Base-by-base conservation (phyloP, 1,284 basidiomycete genomes). In the Ganoderma sinense region DNA sequence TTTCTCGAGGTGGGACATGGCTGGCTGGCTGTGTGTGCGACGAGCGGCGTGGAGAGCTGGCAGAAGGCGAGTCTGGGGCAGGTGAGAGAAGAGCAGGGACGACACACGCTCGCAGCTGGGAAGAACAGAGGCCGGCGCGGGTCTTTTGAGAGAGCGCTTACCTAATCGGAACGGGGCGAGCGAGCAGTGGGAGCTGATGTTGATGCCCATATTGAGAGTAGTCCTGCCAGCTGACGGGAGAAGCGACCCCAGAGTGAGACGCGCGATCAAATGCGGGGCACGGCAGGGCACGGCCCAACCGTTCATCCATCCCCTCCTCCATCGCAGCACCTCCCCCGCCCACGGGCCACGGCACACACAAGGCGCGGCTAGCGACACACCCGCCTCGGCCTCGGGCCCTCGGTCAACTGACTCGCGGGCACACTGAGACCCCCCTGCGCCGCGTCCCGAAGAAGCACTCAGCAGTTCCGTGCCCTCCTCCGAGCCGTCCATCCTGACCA, bases 1-100 rank as follows among this genome's bases (percentile, higher is more conserved):
- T 62, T 76, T 77, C 75, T 76, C 76, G 71, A 77, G 62, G 74
- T 75, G 74, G 55, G 69, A 71, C 70, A 72, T 69, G 63, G 48
- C 64, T 53, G 69, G 31, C 53, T 14, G 26, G 23, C 4, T 51
- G 48, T 11, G 14, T 14, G n/a, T n/a, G n/a, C n/a, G n/a, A n/a
- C n/a, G n/a, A n/a, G n/a, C n/a, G 48, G 14, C 2, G 29, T 16
- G 26, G 14, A 18, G 53, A 55, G 11, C 29, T 51, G 51, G 31
- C 40, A 65, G 67, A 68, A 64, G 61, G 56, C 45, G 69, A 62
- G 45, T 61, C 66, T n/a, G 68, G 64, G 62, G 67, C n/a, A 66
- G 40, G 59, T 23, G 64, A 45, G 58, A 48, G 59, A 48, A 40
- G 48, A 45, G 70, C 69, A 59, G 39, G 67, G 71, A 55, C 55